Conservation (phyloP, 441 rosid genomes). For the Brassica hybrid region DNA sequence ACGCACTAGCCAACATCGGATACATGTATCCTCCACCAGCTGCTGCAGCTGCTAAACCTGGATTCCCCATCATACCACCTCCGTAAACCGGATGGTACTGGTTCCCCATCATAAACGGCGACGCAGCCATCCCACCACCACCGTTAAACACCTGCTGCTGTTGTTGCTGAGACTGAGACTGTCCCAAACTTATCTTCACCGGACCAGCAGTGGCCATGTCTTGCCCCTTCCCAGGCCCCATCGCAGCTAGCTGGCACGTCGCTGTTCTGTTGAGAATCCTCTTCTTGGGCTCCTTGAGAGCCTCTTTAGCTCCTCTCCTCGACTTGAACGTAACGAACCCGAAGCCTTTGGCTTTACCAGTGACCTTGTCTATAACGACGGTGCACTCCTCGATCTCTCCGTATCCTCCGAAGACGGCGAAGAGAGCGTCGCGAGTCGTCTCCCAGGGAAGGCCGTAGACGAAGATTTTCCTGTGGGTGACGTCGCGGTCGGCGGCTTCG, state of each 20-base stretch:
- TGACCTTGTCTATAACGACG: slow-evolving; percentile 55
- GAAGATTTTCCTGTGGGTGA: slow-evolving; percentile 60
- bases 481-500: slow-evolving; percentile 55
- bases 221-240: slow-evolving; percentile 48
- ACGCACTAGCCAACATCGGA: slow-evolving; percentile 46
- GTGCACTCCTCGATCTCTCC: slow-evolving; percentile 71
- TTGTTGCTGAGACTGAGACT: slow-evolving; percentile 26
- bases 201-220: slow-evolving; percentile 28
- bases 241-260: slow-evolving; percentile 58
- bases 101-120: slow-evolving; percentile 40
- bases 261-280: slow-evolving; percentile 51
- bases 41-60: slow-evolving; percentile 46
- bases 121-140: slow-evolving; percentile 29
- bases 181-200: slow-evolving; percentile 28
- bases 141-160: slow-evolving; percentile 29
- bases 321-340: slow-evolving; percentile 57
- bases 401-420: slow-evolving; percentile 42
- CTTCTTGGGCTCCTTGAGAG: slow-evolving; percentile 61
- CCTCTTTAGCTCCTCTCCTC: slow-evolving; percentile 53
- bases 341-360: slow-evolving; percentile 70
- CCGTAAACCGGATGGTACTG: slow-evolving; percentile 53
- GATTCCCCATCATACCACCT: slow-evolving; percentile 48
- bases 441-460: slow-evolving; percentile 68
- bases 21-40: slow-evolving; percentile 38
- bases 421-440: slow-evolving; percentile 50